These are phyloP conservation scores for Maudiozyma turicensis DNA, from an alignment of 805 yeast genomes.

Conservation along the genomic window DNA sequence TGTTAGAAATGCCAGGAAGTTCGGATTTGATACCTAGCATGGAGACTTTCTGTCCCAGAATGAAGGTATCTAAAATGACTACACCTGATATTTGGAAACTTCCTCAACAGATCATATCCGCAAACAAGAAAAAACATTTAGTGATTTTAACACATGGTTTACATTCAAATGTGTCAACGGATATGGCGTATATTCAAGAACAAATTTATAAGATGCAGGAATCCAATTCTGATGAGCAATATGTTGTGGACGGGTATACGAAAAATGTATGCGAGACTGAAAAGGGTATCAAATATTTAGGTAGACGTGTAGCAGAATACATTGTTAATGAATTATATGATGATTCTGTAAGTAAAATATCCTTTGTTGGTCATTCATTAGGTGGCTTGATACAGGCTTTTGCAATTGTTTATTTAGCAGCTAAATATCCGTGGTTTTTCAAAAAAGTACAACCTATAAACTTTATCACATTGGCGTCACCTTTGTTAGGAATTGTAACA, in stretches of 20 bases:
- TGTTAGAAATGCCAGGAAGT: conserved; percentile 6
- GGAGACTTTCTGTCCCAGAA: conserved; percentile 26
- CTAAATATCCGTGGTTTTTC: conserved; percentile 63
- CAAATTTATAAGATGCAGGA: conserved; percentile 40
- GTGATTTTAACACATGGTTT: conserved; percentile 70
- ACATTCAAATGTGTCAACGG: conserved; percentile 68
- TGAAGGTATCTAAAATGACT: conserved; percentile 42
- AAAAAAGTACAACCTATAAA: conserved; percentile 49
- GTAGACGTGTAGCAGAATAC: conserved; percentile 60
- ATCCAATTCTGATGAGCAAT: conserved; percentile 30
- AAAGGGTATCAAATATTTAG: conserved; percentile 64
- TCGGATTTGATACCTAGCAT: conserved; percentile 20
- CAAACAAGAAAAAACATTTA: conserved; percentile 43
- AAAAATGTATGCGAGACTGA: conserved; percentile 74
- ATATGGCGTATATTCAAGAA: conserved; percentile 65
- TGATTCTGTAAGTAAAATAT: conserved; percentile 41
- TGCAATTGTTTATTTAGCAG: conserved; percentile 61
- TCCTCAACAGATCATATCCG: conserved; percentile 30
- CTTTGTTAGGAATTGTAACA: conserved; percentile 63
- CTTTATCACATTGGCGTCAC: conserved; percentile 66
- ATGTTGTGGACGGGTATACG: conserved; percentile 58
- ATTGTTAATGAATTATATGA: conserved; percentile 40
- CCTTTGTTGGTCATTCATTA: conserved; percentile 70
- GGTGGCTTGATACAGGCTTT: conserved; percentile 76
- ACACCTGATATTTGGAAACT: conserved; percentile 66